Evolutionary conservation across 139 green algal genomes (phyloP), one percentile per base, ranked within the genome.

Genomic region (Choricystis sp.): DNA sequence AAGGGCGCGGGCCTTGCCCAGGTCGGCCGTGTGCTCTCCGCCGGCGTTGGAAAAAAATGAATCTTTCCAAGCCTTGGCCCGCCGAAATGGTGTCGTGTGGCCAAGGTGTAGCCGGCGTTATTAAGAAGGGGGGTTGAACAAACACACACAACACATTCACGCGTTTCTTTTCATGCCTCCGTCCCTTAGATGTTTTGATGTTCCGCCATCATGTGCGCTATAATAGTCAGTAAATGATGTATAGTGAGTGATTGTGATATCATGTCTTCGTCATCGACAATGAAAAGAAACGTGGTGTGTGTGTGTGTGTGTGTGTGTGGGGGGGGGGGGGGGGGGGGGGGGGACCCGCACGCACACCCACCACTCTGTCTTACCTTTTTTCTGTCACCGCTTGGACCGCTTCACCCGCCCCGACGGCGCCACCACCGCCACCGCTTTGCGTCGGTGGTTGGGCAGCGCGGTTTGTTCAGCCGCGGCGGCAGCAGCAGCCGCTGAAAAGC

Each of bases 401-500:
- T 66, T 58, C 23, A 4, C 16, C 31, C 4, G 22, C 4, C 61
- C 61, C 4, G 22, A n/a, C n/a, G n/a, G 23, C 9, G 61, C 29
- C n/a, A 66, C 61, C 1, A 66, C 40, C 29, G 61, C 61, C 25
- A 66, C 24, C n/a, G 23, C 16, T 49, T 58, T 59, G 22, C 61
- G 31, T 29, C 9, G 9, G 9, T 16, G 9, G 40, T 63, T 63
- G 56, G 26, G 29, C 19, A 24, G 48, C 23, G 22, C 5, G 23
- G 24, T n/a, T 23, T 27, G 14, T 24, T 26, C 4, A 26, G 3
- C 28, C 26, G 31, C 30, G 26, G 63, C 52, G 19, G 65, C 29
- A 26, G 29, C 61, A 3, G 28, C 62, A 28, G 24, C 31, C 63
- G 27, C 61, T 28, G 65, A 73, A 29, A 74, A 81, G 29, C 72